Percentiles rank a stretch among this genome's conserved stretches.
Conservation (phyloP, 2,329 filamentous ascomycete genomes). For the Exophiala dermatitidis region DNA sequence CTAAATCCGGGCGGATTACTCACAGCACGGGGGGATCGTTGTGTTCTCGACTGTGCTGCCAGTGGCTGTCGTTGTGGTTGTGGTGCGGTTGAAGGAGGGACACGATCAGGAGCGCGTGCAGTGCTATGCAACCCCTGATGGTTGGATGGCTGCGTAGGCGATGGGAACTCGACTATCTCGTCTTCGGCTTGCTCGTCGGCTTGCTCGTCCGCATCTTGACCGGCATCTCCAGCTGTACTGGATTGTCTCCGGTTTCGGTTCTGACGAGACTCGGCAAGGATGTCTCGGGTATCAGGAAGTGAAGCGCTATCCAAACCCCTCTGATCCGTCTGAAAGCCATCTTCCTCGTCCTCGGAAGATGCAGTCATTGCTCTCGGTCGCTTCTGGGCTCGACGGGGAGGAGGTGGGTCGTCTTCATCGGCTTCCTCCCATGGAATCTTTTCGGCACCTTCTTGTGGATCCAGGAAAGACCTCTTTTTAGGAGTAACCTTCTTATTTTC, state of each 20-base stretch:
- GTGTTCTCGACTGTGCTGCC: neutral
- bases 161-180: neutral
- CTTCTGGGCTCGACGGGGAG: neutral
- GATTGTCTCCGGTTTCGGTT: too few species aligned
- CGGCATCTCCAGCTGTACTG: too few species aligned
- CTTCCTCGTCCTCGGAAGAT: constrained; percentile 3
- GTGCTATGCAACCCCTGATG: too few species aligned
- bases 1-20: too few species aligned
- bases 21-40: neutral
- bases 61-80: constrained; percentile 8
- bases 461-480: constrained; percentile 15
- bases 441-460: constrained; percentile 17
- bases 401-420: neutral
- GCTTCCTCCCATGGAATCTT: constrained; percentile 1
- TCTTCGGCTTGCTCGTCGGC: neutral
- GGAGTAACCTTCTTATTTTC: constrained; percentile 9
- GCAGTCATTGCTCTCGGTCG: constrained; percentile 1
- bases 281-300: neutral
- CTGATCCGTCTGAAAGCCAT: constrained; percentile 17
- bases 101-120: neutral
- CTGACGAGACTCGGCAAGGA: too few species aligned
- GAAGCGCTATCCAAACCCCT: constrained; percentile 4
- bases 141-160: neutral
- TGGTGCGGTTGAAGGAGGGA: neutral
- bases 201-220: neutral